Evolutionary conservation across 257 asterid species (phyloP).

Genomic region (Solanum virginianum): DNA sequence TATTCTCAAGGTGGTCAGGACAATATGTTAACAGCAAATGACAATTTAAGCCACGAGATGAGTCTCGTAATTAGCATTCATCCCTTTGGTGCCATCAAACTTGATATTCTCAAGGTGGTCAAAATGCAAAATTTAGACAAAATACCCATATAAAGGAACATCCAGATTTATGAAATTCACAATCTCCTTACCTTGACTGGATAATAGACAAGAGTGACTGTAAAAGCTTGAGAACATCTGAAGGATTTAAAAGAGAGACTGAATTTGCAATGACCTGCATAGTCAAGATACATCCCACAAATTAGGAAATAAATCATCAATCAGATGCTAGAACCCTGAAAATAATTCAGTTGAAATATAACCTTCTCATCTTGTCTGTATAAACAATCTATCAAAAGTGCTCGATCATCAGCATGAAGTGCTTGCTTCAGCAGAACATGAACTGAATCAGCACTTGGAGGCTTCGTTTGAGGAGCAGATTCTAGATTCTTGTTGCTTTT

Average conservation of each 20-base stretch:
- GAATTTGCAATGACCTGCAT: conserved; percentile 77
- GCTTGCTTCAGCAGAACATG: conserved; percentile 82
- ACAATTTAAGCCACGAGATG: background rate
- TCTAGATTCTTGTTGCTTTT: conserved; percentile 16
- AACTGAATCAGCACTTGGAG: conserved; percentile 91
- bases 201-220: conserved; percentile 60
- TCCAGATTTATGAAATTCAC: background rate
- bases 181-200: conserved; percentile 44
- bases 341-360: background rate
- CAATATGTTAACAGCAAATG: too few species aligned
- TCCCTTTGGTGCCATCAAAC: background rate
- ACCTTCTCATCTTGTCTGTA: conserved; percentile 90
- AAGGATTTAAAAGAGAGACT: conserved; percentile 52
- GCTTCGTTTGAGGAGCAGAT: conserved; percentile 27
- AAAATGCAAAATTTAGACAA: background rate
- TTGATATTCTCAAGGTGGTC: background rate
- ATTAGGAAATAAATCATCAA: background rate
- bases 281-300: background rate
- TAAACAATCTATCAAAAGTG: conserved; percentile 75
- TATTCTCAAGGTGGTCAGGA: background rate
- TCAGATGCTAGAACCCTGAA: background rate
- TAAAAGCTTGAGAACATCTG: conserved; percentile 76
- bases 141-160: background rate
- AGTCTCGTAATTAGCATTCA: background rate
- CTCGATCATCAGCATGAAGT: conserved; percentile 71